Percentiles rank a stretch among this genome's conserved stretches.
Conservation (phyloP, 768 basidiomycete genomes). For the Austroboletus eburneus region DNA sequence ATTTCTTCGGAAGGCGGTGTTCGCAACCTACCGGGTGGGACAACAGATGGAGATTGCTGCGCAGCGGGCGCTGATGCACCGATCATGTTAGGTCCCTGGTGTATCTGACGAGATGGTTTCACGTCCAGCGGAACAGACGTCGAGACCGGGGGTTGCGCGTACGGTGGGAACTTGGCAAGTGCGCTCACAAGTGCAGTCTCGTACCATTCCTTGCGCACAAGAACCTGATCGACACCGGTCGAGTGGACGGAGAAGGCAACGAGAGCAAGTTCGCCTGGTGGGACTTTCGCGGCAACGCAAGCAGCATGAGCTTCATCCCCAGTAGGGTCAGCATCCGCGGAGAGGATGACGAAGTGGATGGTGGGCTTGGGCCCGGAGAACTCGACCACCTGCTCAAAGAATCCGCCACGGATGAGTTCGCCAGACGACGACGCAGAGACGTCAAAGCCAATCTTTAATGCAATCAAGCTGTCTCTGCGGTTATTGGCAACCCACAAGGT, state of each 20-base stretch:
- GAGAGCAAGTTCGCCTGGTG: slow-evolving; percentile 71
- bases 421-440: slow-evolving; percentile 49
- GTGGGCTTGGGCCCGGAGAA: slow-evolving; percentile 81
- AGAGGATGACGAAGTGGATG: slow-evolving; percentile 86
- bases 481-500: slow-evolving; percentile 87
- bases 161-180: slow-evolving; percentile 58
- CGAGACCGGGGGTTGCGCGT: slow-evolving; percentile 31
- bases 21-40: slow-evolving; percentile 44
- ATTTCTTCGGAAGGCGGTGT: slow-evolving; percentile 75
- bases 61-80: slow-evolving; percentile 15
- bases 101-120: slow-evolving; percentile 25
- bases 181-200: slow-evolving; percentile 59
- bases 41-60: slow-evolving; percentile 16
- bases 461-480: slow-evolving; percentile 79
- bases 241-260: slow-evolving; percentile 89
- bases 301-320: slow-evolving; percentile 83
- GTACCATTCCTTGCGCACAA: slow-evolving; percentile 84
- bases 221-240: slow-evolving; percentile 83
- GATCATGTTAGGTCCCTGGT: slow-evolving; percentile 27
- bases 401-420: slow-evolving; percentile 60
- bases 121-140: slow-evolving; percentile 19
- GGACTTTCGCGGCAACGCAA: slow-evolving; percentile 76
- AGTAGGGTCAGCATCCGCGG: slow-evolving; percentile 76
- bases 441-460: slow-evolving; percentile 70
- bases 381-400: slow-evolving; percentile 80